Evolutionary conservation across 768 basidiomycete genomes (phyloP).

Genomic region (Trametes gibbosa): DNA sequence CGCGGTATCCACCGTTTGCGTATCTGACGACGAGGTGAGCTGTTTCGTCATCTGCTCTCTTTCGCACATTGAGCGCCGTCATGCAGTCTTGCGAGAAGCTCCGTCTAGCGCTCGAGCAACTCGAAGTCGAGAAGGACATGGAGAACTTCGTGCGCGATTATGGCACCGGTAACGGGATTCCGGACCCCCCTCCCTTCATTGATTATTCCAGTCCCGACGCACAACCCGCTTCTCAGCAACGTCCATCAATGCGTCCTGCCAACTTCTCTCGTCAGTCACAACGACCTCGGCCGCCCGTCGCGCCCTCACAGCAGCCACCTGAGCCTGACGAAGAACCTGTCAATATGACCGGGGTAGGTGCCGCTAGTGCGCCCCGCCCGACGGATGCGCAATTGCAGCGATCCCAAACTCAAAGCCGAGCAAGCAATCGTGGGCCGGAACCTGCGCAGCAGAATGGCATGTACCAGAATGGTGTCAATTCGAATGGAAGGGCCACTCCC

Average conservation of each 20-base stretch:
- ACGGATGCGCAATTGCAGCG: constrained; percentile 30
- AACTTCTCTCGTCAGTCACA: constrained; percentile 47
- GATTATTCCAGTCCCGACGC: constrained; percentile 73
- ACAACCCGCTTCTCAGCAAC: constrained; percentile 55
- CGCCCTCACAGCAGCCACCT: constrained; percentile 38
- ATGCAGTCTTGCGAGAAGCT: constrained; percentile 86
- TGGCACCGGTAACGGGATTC: constrained; percentile 85
- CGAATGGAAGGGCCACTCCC: constrained; percentile 11
- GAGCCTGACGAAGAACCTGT: constrained; percentile 40
- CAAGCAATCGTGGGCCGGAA: constrained; percentile 20
- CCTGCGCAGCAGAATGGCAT: constrained; percentile 10
- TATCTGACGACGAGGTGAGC: constrained; percentile 89
- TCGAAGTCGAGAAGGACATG: constrained; percentile 87
- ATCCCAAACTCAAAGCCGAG: constrained; percentile 32
- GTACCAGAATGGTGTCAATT: constrained; percentile 5
- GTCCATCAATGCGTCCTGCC: constrained; percentile 56
- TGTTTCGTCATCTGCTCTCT: neutral
- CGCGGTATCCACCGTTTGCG: constrained; percentile 92
- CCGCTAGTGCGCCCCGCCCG: constrained; percentile 47
- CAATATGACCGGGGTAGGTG: constrained; percentile 72
- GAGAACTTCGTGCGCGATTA: constrained; percentile 86
- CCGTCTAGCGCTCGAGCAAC: constrained; percentile 80
- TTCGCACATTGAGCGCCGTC: constrained; percentile 1
- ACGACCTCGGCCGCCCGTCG: constrained; percentile 29
- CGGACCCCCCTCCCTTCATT: constrained; percentile 84